phyloP scores from a whole-genome alignment of 2,329 filamentous ascomycete species.

The Paraphoma sp. region DNA sequence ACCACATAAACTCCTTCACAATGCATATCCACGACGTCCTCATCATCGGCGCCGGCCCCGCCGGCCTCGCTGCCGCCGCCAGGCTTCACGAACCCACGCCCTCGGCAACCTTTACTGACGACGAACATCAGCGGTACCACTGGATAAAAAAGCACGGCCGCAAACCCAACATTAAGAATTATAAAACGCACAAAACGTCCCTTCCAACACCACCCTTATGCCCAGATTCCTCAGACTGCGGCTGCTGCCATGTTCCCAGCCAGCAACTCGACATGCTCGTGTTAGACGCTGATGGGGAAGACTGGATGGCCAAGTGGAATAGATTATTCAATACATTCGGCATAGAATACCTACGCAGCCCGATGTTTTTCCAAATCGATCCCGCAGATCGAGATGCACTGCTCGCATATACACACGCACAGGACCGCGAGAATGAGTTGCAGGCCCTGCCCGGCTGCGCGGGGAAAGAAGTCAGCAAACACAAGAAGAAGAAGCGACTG shows the following conservation, averaged over 20 bases:
- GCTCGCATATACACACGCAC: conserved; percentile 70
- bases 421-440: conserved; percentile 67
- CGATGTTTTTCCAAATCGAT: conserved; percentile 84
- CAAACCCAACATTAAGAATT: conserved; percentile 64
- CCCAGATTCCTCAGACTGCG: conserved; percentile 24
- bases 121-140: conserved; percentile 81
- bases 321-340: conserved; percentile 70
- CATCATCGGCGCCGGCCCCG: conserved; percentile 77
- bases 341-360: conserved; percentile 76
- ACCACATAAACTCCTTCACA: background rate
- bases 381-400: conserved; percentile 77
- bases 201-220: conserved; percentile 31
- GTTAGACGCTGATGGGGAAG: conserved; percentile 67
- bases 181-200: conserved; percentile 50
- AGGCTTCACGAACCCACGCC: conserved; percentile 75
- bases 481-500: conserved; percentile 70
- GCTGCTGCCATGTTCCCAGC: conserved; percentile 10
- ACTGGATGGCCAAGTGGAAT: conserved; percentile 77
- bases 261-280: conserved; percentile 56
- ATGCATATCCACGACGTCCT: conserved; percentile 66
- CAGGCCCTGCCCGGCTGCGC: conserved; percentile 76
- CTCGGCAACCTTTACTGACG: conserved; percentile 81
- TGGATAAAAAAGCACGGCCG: conserved; percentile 73
- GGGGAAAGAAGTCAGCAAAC: conserved; percentile 81
- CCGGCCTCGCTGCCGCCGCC: conserved; percentile 75